These are phyloP conservation scores for Spergularia azorica DNA, from an alignment of 179 eudicot species.

Conservation along the genomic window DNA sequence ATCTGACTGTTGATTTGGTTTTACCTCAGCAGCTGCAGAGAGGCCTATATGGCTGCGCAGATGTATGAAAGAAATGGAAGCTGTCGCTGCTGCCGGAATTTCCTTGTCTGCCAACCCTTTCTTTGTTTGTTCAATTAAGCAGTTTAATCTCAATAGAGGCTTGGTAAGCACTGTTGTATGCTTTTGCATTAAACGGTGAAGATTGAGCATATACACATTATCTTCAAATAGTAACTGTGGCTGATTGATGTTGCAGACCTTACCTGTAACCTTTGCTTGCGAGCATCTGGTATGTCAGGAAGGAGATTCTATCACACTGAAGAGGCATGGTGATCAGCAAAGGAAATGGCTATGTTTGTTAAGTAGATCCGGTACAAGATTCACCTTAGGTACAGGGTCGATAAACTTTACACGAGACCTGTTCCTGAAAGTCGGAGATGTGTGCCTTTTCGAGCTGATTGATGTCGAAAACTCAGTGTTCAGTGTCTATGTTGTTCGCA, in stretches of 20 bases:
- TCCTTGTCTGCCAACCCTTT: constrained; percentile 29
- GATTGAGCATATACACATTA: too few species aligned
- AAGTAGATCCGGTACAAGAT: neutral
- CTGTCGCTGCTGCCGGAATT: constrained; percentile 3
- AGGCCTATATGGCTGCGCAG: constrained; percentile 6
- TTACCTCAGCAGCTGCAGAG: neutral
- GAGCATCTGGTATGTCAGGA: neutral
- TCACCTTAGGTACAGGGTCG: constrained; percentile 24
- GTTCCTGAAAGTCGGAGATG: constrained; percentile 24
- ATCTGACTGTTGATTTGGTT: neutral
- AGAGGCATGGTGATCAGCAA: constrained; percentile 5
- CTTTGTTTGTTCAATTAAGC: constrained; percentile 18
- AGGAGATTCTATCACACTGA: neutral
- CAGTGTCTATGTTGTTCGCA: constrained; percentile 22
- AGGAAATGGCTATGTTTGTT: constrained; percentile 11
- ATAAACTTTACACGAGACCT: neutral
- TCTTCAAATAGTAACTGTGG: too few species aligned
- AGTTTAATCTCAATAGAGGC: neutral
- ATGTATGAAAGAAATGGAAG: neutral
- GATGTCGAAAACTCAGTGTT: constrained; percentile 13
- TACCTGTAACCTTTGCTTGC: constrained; percentile 22
- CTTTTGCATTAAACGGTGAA: neutral
- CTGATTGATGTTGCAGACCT: neutral
- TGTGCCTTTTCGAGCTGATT: constrained; percentile 27
- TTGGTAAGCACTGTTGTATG: constrained; percentile 26